Conservation (phyloP, 2,329 filamentous ascomycete species). For the Setomelanomma holmii region DNA sequence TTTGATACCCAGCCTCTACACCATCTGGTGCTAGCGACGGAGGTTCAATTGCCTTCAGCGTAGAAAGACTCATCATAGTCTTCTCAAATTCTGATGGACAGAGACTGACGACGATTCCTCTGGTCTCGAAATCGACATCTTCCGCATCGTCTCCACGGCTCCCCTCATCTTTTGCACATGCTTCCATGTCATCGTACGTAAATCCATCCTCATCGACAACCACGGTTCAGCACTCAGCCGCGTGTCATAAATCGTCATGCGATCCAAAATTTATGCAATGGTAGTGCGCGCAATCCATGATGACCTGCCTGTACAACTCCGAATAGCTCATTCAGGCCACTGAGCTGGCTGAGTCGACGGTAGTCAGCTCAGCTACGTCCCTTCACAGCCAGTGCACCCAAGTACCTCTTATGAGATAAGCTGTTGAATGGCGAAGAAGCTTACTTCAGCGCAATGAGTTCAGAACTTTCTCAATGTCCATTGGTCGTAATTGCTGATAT, state of each 20-base stretch:
- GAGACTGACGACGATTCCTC: no score
- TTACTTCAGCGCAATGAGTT: constrained; percentile 1
- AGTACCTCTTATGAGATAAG: not conserved
- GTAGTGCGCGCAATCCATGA: not conserved
- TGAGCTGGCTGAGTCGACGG: not conserved
- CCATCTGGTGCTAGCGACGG: not conserved
- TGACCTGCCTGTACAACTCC: not conserved
- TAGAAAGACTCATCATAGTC: not conserved
- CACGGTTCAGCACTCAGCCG: not conserved
- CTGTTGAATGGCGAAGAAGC: not conserved
- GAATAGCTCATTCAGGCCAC: not conserved
- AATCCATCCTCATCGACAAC: not conserved
- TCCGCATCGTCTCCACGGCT: no score
- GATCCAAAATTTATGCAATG: not conserved
- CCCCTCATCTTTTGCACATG: no score
- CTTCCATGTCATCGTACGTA: not conserved
- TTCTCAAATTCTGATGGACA: no score
- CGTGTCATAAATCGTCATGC: not conserved
- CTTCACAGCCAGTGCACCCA: not conserved
- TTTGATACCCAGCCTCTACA: not conserved
- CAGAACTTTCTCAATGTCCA: not conserved
- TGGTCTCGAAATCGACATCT: no score
- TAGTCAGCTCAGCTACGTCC: not conserved
- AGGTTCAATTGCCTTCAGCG: not conserved
- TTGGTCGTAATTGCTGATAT: not conserved